Evolutionary conservation across 140 eudicot genomes (phyloP), one percentile per base, ranked within the genome.

Genomic region (Eryngium alpinum): DNA sequence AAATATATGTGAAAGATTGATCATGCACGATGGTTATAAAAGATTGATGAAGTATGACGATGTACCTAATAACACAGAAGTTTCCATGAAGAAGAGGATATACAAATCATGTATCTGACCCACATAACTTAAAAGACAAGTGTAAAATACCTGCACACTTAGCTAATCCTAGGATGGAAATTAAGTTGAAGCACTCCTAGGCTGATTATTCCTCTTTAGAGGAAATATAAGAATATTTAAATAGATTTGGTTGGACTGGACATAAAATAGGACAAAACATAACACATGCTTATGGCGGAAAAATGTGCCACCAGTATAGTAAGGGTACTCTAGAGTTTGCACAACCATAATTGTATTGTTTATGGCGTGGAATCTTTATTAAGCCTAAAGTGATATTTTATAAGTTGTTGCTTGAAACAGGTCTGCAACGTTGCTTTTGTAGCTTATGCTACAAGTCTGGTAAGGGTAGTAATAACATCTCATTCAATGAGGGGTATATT

Each of bases 281-380:
- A 31, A 65, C 17, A 69, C 81, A 74, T 70, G 60, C 87, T 72
- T n/a, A 77, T 63, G 90, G 86, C 65, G 89, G 86, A 53, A 89
- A 89, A 81, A 83, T 82, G 29, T 94, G 98, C 83, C 97, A 89
- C 75, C 82, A 92, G 81, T 94, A 97, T 63, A 84, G 86, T 28
- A 77, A 7, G 85, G 89, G 87, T 71, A 86, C 80, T 85, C 91
- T 92, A 57, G 80, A 82, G 70, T 89, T 88, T 82, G 85, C 88
- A 51, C 93, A 94, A 32, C 72, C 90, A 83, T 94, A 92, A 3
- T 84, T 92, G 79, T 92, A 89, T 63, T 94, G 98, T 75, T 84
- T 94, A 71, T 82, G 83, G 56, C 92, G 97, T 73, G 84, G 86
- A 14, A 34, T 49, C 17, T 92, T 87, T 66, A 88, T 94, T 84